Percentiles rank a stretch among this genome's conserved stretches.
Conservation (phyloP, 352 stramenopile genomes). For the Pythium angustatum region DNA sequence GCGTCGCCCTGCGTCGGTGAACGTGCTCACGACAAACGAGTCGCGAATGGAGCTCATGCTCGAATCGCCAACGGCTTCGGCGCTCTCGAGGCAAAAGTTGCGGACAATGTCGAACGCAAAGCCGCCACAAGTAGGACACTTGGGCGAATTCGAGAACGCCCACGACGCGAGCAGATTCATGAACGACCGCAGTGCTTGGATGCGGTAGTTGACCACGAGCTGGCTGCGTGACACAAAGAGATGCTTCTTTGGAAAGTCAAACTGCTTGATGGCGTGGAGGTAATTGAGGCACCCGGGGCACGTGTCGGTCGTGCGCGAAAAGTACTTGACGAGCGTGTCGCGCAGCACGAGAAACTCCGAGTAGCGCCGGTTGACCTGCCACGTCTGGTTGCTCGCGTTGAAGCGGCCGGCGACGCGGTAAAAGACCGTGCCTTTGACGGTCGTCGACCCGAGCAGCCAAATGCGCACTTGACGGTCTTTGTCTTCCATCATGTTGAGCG, state of each 20-base stretch:
- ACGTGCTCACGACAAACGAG: conserved; percentile 62
- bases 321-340: conserved; percentile 77
- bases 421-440: conserved; percentile 54
- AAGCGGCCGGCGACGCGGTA: conserved; percentile 77
- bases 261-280: conserved; percentile 70
- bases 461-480: conserved; percentile 56
- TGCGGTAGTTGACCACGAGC: conserved; percentile 83
- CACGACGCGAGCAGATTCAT: conserved; percentile 79
- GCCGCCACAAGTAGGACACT: conserved; percentile 81
- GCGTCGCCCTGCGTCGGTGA: conserved; percentile 35
- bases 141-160: conserved; percentile 80
- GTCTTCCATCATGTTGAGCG: conserved; percentile 49
- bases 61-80: conserved; percentile 45
- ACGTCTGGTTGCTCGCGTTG: conserved; percentile 61
- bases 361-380: conserved; percentile 83
- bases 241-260: conserved; percentile 88
- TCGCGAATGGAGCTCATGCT: conserved; percentile 74
- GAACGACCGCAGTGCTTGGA: conserved; percentile 83
- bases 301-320: conserved; percentile 62
- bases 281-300: conserved; percentile 84
- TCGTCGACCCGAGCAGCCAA: conserved; percentile 63
- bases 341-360: conserved; percentile 83
- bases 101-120: conserved; percentile 80
- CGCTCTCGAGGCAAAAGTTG: conserved; percentile 75
- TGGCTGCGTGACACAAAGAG: conserved; percentile 73